Percentiles rank a stretch among this genome's conserved stretches.
These are phyloP conservation scores for Ceratobasidium sp. DNA, from an alignment of 1,284 basidiomycete species.

Conservation along the genomic window DNA sequence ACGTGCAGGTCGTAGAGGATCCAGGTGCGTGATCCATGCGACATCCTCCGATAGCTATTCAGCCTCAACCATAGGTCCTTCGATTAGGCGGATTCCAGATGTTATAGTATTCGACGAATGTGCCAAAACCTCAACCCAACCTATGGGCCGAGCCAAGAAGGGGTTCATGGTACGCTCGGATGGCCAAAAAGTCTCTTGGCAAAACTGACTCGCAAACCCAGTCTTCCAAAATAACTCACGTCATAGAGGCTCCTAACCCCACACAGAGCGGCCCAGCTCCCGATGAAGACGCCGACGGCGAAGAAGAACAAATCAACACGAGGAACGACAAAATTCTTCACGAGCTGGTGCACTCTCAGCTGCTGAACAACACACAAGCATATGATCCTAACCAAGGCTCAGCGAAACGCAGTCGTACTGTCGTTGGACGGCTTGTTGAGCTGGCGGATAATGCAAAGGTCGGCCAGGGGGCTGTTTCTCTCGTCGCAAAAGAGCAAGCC, in stretches of 20 bases:
- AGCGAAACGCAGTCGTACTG: slow-evolving; percentile 7
- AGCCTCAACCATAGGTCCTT: slow-evolving; percentile 16
- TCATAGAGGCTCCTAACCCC: slow-evolving; percentile 11
- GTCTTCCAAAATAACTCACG: slow-evolving; percentile 40
- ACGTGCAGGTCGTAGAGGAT: not conserved
- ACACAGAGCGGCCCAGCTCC: not conserved
- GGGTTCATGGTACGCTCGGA: slow-evolving; percentile 30
- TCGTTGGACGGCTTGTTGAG: slow-evolving; percentile 32
- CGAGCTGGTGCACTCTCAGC: slow-evolving; percentile 40
- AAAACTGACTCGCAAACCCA: slow-evolving; percentile 8
- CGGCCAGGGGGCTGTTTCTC: slow-evolving; percentile 23
- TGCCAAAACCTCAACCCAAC: slow-evolving; percentile 5
- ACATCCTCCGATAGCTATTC: slow-evolving; percentile 8
- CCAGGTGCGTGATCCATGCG: slow-evolving; percentile 10
- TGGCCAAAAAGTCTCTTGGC: slow-evolving; percentile 1
- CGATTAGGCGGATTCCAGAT: slow-evolving; percentile 23
- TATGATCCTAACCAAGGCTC: slow-evolving; percentile 20
- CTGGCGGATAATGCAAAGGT: slow-evolving; percentile 32
- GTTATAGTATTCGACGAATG: slow-evolving; percentile 35
- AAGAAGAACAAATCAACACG: slow-evolving; percentile 22
- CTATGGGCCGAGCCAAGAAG: slow-evolving; percentile 20
- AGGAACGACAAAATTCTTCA: slow-evolving; percentile 40
- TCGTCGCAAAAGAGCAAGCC: slow-evolving; percentile 19
- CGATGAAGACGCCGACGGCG: not conserved
- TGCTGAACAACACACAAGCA: slow-evolving; percentile 33